phyloP scores from a whole-genome alignment of 176 grass and related monocot genomes.

The Urochloa ruziziensis region DNA sequence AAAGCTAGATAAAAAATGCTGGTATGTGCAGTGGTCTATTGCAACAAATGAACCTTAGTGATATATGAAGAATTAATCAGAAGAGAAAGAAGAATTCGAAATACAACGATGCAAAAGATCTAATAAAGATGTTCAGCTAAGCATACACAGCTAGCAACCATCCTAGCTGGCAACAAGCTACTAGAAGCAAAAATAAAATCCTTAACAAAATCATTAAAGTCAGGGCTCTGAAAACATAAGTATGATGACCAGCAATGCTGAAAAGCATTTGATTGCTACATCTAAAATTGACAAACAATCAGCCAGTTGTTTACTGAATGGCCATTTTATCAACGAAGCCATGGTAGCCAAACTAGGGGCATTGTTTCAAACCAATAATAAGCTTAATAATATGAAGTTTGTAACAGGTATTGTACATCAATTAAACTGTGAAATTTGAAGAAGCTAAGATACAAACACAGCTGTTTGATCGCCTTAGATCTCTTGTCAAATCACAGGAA shows the following conservation, averaged over 20 bases:
- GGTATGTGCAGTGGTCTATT: neutral
- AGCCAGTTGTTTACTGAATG: neutral
- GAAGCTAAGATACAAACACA: constrained; percentile 30
- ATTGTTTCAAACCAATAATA: neutral
- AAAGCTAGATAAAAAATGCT: neutral
- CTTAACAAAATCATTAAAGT: neutral
- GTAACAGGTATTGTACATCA: constrained; percentile 11
- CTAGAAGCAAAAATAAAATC: neutral
- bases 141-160: constrained; percentile 6
- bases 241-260: neutral
- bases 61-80: no score
- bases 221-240: neutral
- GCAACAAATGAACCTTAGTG: neutral
- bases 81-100: no score
- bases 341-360: constrained; percentile 4
- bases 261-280: neutral
- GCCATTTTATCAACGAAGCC: neutral
- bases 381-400: neutral
- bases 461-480: neutral
- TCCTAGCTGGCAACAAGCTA: neutral
- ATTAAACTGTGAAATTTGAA: constrained; percentile 7
- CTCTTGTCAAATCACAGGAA: constrained; percentile 8
- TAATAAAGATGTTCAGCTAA: constrained; percentile 17
- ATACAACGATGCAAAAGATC: no score
- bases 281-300: neutral